A percentile compares a stretch with the other conserved stretches of the same genome.
These are phyloP conservation scores for Boletellus ananas DNA, from an alignment of 768 basidiomycete genomes.

Conservation along the genomic window DNA sequence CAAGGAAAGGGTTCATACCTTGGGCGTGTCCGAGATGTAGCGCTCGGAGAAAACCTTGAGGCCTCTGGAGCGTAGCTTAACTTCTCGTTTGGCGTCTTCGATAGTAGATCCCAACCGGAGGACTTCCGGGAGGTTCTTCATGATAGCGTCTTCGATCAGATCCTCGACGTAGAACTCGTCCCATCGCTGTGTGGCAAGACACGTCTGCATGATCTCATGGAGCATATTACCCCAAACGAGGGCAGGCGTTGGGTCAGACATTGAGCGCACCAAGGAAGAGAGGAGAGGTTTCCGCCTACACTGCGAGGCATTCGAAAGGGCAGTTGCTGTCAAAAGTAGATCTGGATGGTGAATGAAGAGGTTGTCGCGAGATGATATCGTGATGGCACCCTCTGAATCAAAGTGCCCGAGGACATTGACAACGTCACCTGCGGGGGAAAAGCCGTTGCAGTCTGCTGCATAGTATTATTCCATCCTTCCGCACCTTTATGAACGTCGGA, in stretches of 20 bases:
- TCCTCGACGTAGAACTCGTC: constrained; percentile 58
- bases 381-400: constrained; percentile 41
- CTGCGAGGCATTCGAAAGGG: constrained; percentile 76
- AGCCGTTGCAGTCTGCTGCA: not conserved
- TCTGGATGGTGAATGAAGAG: constrained; percentile 90
- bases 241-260: constrained; percentile 58
- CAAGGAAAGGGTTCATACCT: constrained; percentile 39
- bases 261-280: constrained; percentile 54
- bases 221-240: constrained; percentile 91
- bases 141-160: constrained; percentile 54
- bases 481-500: constrained; percentile 60
- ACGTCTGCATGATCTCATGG: constrained; percentile 86
- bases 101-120: constrained; percentile 54
- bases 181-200: constrained; percentile 61
- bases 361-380: constrained; percentile 60
- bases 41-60: constrained; percentile 58
- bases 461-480: constrained; percentile 4
- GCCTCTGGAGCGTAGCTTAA: constrained; percentile 60
- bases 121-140: constrained; percentile 54
- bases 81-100: constrained; percentile 63
- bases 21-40: constrained; percentile 63
- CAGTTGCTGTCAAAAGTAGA: constrained; percentile 84
- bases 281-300: constrained; percentile 89
- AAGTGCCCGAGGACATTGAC: constrained; percentile 69
- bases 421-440: constrained; percentile 57